Evolutionary conservation across 1,284 basidiomycete species (phyloP), one percentile per base, ranked within the genome.

Genomic region (Fomitopsis palustris): DNA sequence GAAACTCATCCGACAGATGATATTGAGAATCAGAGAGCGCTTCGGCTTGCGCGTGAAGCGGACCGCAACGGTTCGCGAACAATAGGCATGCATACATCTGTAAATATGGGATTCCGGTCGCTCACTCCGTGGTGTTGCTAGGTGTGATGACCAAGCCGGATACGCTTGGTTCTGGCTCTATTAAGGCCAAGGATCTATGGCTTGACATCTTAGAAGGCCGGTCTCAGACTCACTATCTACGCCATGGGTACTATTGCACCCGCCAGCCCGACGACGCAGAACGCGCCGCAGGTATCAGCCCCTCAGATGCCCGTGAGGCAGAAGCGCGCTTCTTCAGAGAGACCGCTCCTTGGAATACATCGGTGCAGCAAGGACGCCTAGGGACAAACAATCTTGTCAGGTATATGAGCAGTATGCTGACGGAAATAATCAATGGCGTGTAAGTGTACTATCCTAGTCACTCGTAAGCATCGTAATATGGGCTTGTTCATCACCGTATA

Each of bases 141-240:
- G 84, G 82, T 16, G 79, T 88, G 0, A 71, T 88, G 33, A 88
- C 87, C 0, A 88, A 89, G 61, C 84, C 86, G 0, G 87, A 89
- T 53, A 76, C 71, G 6, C 69, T 88, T 3, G 67, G 74, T 0
- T 49, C 68, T 0, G 84, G 83, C 14, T 77, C 79, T 0, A 77
- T 74, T 7, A 77, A 76, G 42, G 56, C 75, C 3, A 79, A 70
- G 12, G 59, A 72, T 17, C 61, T 65, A 39, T 87, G 86, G 85
- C 70, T 75, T 21, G 76, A 78, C 1, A 74, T 85, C 1, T 70
- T 88, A 16, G 77, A 83, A 62, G 81, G 82, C 23, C 49, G 49
- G 8, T 25, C 49, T 9, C 71, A 68, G 5, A 54, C 54, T 3
- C 70, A 83, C 61, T 59, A 33, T 1, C 74, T 86, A 12, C 77